Conservation (phyloP, 2,329 filamentous ascomycete species). For the Cadophora gregata region DNA sequence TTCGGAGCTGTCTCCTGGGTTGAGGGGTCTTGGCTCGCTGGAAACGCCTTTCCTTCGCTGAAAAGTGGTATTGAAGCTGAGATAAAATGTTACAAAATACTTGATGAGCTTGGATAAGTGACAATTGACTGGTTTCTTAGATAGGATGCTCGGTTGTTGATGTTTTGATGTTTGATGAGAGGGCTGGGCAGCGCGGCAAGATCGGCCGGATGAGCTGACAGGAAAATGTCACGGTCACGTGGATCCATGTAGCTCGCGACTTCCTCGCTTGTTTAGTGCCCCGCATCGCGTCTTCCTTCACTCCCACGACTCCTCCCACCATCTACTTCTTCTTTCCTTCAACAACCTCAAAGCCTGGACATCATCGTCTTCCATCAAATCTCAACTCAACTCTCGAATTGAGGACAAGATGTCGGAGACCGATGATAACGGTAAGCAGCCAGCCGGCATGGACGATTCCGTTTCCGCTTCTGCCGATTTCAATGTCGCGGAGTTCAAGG, state of each 20-base stretch:
- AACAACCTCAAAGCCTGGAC: background rate
- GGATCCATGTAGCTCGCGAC: background rate
- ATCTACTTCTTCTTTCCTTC: background rate
- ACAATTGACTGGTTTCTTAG: background rate
- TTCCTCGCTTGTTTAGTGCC: background rate
- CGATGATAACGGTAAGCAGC: background rate
- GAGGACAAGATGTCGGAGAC: background rate
- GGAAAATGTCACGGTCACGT: background rate
- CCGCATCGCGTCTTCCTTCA: background rate
- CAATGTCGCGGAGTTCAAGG: background rate
- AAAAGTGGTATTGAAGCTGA: no score
- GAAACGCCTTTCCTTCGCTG: no score
- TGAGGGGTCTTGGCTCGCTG: no score
- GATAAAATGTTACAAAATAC: no score
- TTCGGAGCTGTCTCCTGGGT: background rate
- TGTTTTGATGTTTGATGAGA: background rate
- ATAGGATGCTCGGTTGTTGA: conserved; percentile 1
- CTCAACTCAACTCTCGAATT: background rate
- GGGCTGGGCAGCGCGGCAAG: background rate
- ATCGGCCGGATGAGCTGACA: background rate
- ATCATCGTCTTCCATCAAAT: background rate
- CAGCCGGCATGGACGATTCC: background rate
- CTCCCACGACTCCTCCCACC: no score
- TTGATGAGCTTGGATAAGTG: no score
- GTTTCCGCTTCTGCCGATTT: background rate